Conservation (phyloP, 73 alveolate species). For the Tetrahymena malaccensis region DNA sequence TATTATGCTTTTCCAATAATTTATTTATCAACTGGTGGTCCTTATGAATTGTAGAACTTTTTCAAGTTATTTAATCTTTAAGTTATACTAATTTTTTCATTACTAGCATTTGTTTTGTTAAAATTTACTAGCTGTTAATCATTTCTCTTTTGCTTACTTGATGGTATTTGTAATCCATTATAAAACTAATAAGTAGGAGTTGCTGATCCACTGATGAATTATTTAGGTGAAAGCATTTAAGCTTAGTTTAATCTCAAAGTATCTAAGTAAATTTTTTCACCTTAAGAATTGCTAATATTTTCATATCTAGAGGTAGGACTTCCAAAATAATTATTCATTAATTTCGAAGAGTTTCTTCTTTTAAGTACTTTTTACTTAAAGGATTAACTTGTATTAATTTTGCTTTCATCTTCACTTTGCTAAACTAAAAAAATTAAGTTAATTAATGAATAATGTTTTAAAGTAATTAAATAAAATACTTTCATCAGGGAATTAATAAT, state of each 20-base stretch:
- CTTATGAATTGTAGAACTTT: neutral
- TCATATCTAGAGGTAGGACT: neutral
- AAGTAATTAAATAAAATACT: neutral
- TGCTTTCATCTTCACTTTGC: neutral
- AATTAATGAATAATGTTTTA: no score
- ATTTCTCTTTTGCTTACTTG: neutral
- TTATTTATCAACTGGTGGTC: neutral
- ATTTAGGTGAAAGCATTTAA: neutral
- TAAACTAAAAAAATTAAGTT: neutral
- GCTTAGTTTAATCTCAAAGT: neutral
- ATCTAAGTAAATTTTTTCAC: neutral
- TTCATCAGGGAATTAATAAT: neutral
- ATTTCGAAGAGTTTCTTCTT: neutral
- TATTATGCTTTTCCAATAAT: neutral
- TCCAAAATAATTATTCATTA: neutral
- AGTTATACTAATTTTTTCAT: neutral
- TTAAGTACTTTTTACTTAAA: neutral
- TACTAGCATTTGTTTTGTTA: neutral
- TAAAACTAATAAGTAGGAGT: neutral
- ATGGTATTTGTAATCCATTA: neutral
- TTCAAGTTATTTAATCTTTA: neutral
- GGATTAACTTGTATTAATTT: neutral
- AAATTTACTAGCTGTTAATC: neutral
- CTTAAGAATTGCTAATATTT: no score
- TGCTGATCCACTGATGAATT: neutral